Base-by-base conservation (phyloP, 2,329 filamentous ascomycete genomes). In the Venturia carpophila region DNA sequence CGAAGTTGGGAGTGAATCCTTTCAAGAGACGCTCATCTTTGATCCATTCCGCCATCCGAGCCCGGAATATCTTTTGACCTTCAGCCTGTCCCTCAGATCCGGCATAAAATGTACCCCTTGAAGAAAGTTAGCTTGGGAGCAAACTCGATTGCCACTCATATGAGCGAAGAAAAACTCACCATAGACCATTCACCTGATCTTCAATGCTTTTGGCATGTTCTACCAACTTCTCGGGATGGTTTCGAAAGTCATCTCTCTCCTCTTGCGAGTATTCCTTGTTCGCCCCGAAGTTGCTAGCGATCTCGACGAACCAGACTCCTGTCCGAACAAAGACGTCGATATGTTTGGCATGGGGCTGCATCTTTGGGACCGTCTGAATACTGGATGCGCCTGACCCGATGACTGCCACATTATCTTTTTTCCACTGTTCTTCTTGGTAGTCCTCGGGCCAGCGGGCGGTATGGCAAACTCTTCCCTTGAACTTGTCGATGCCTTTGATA, bases 21-120 rank as follows among this genome's bases (percentile, higher is more conserved):
- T 79, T 74, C 34, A 73, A 69, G 15, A 82, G 71, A 1, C 71
- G 71, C 2, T 73, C 68, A 63, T 80, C 71, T 67, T 80, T 82
- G 69, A 84, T 80, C 63, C 75, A 77, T 66, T 82, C 79, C 15
- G 73, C 74, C 80, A 82, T 83, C 17, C 79, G 74, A 4, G 72
- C 70, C 30, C 69, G 69, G 65, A 81, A 79, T 47, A 75, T 52
- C 55, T 75, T 69, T 66, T 78, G 75, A 0, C 71, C 74, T 19
- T 67, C 67, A 15, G 74, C 74, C 66, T 83, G 81, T 9, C 64
- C 70, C 65, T 77, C 72, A 5, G 75, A 75, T 5, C 72, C 76
- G 1, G 72, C 71, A 68, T 80, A 82, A 67, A 83, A 82, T 1
- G 71, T 65, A 5, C 47, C 47, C 47, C 47, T 52, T 52, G 21